Evolutionary conservation across 176 grass and related monocot species (phyloP), one percentile per base, ranked within the genome.

Genomic region (Thalia dealbata): DNA sequence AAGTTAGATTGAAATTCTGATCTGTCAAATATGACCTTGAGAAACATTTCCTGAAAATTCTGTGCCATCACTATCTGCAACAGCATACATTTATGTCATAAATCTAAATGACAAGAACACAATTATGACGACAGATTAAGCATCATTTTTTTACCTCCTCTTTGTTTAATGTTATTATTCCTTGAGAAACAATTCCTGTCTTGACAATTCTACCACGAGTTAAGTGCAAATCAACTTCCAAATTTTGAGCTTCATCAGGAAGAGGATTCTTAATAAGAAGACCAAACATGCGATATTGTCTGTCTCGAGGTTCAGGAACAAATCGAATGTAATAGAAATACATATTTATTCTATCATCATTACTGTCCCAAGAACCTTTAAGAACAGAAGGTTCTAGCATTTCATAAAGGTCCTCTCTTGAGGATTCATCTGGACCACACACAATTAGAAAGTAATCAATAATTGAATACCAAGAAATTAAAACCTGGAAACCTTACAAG

Each of bases 11-110:
- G 73, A 68, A 90, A 96, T 64, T 92, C 82, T 61, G 84, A 82
- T 87, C 92, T 80, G 73, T 96, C 89, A 26, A 96, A 66, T 60
- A 96, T 84, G 72, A 92, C 50, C 64, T 92, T 96, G 76, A 96
- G 83, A 83, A 70, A 96, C 86, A 92, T 90, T 84, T 92, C 92
- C 84, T 96, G 92, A 70, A 96, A 96, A 77, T 86, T 80, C 71
- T 80, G 80, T 72, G 87, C 89, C 14, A 92, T 81, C 61, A 82
- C 81, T 60, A 90, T 90, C 92, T 96, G 77, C 77, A 80, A 62
- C 32, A 61, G 35, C 51, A 78, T 28, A 77, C 75, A 13, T 77
- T 54, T 70, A 73, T 70, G n/a, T 61, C 23, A 78, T 35, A 50
- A 69, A 22, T 35, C 9, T 7, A 48, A 18, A 42, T 64, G 62